Evolutionary conservation across 139 green algal species (phyloP).

Genomic region (Volvox reticuliferus): DNA sequence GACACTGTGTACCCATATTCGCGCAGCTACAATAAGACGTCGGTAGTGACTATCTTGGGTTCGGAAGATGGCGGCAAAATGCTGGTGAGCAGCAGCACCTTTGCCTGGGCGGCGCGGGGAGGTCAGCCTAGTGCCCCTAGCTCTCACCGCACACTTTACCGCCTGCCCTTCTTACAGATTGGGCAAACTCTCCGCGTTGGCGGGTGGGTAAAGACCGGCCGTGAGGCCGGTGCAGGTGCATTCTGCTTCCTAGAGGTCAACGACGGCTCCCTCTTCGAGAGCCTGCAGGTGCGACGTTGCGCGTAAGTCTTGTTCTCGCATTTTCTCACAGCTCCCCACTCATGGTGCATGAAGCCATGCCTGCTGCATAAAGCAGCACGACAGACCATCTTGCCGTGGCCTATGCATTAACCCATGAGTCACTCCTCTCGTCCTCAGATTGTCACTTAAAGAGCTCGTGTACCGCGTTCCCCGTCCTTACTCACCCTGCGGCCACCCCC

Average conservation of each 20-base stretch:
- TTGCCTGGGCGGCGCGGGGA: background rate
- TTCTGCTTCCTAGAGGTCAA: constrained; percentile 99
- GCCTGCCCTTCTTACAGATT: constrained; percentile 60
- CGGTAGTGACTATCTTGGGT: constrained; percentile 76
- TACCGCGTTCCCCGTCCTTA: no score
- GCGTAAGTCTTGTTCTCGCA: background rate
- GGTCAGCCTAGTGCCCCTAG: no score
- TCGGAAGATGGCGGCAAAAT: constrained; percentile 72
- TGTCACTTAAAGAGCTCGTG: no score
- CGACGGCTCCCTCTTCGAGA: constrained; percentile 92
- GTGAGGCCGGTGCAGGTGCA: constrained; percentile 90
- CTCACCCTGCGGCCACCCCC: no score
- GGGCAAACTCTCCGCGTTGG: constrained; percentile 86
- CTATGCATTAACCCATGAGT: no score
- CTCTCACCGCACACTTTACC: no score
- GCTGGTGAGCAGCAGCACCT: constrained; percentile 58
- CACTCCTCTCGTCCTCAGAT: no score
- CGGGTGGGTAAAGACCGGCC: constrained; percentile 99
- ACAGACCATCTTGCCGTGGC: no score
- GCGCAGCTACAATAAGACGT: constrained; percentile 65
- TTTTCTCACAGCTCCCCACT: no score
- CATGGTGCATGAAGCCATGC: no score
- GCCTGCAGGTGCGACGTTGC: constrained; percentile 82
- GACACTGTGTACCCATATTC: constrained; percentile 70
- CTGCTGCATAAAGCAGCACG: no score